Evolutionary conservation across 345 rosid species (phyloP).

Genomic region (Noccaea bulbosa): DNA sequence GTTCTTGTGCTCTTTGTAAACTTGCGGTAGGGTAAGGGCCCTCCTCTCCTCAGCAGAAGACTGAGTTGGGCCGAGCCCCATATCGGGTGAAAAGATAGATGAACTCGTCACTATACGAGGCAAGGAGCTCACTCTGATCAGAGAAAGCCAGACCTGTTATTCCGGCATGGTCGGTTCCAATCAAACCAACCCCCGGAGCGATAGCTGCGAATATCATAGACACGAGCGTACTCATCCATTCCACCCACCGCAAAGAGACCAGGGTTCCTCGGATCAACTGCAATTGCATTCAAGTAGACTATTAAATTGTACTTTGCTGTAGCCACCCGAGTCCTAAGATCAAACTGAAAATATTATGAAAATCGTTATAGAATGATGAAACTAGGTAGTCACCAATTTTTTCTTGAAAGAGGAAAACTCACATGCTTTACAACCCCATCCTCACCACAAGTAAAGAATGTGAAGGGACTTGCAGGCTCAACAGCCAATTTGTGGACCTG

Average conservation of each 20-base stretch:
- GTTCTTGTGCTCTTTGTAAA: conserved; percentile 74
- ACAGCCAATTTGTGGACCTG: conserved; percentile 76
- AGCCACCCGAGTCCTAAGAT: conserved; percentile 69
- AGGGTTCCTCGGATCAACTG: conserved; percentile 85
- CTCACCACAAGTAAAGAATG: conserved; percentile 84
- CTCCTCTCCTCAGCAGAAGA: conserved; percentile 38
- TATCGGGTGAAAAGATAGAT: conserved; percentile 77
- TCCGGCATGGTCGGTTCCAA: conserved; percentile 58
- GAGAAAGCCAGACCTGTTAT: conserved; percentile 92
- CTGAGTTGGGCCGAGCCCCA: conserved; percentile 78
- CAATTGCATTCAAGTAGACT: conserved; percentile 72
- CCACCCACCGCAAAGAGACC: conserved; percentile 83
- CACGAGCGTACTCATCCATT: conserved; percentile 73
- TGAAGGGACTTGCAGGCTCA: conserved; percentile 83
- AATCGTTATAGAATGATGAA: conserved; percentile 17
- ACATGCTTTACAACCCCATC: conserved; percentile 90
- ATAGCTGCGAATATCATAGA: conserved; percentile 81
- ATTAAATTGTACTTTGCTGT: conserved; percentile 45
- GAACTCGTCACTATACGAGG: conserved; percentile 68
- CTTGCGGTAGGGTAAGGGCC: conserved; percentile 50
- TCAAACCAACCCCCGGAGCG: conserved; percentile 67
- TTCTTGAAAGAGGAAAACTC: conserved; percentile 37
- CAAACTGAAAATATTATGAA: conserved; percentile 68
- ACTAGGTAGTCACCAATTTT: background rate
- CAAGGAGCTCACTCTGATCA: conserved; percentile 86